These are phyloP conservation scores for Claviceps quebecensis DNA, from an alignment of 2,329 filamentous ascomycete species.

Conservation along the genomic window DNA sequence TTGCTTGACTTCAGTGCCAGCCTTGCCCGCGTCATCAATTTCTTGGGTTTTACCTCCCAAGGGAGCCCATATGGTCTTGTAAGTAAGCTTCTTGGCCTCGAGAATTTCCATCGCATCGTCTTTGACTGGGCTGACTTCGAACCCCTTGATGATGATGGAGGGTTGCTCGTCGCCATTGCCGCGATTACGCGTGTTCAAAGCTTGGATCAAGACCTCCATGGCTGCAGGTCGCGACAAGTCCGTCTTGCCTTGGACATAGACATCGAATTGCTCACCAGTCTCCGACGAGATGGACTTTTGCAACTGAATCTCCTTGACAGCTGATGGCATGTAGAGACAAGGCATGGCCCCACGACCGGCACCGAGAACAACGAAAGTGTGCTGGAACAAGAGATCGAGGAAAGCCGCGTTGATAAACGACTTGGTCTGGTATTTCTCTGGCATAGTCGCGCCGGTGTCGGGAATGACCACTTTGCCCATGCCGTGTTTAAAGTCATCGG, in stretches of 20 bases:
- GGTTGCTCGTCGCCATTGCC: slow-evolving; percentile 9
- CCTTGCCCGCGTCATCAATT: background rate
- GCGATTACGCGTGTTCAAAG: slow-evolving; percentile 12
- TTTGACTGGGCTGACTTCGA: slow-evolving; percentile 27
- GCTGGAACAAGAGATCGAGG: slow-evolving; percentile 30
- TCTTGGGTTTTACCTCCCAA: background rate
- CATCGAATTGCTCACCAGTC: background rate
- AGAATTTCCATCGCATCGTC: slow-evolving; percentile 12
- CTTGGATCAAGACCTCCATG: background rate
- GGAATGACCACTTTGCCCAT: slow-evolving; percentile 13
- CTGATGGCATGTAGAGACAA: slow-evolving; percentile 23
- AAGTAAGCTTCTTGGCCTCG: background rate
- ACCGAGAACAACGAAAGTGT: slow-evolving; percentile 24
- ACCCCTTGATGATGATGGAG: slow-evolving; percentile 22
- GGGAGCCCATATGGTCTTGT: background rate
- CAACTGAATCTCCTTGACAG: slow-evolving; percentile 17
- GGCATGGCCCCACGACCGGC: slow-evolving; percentile 17
- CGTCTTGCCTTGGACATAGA: background rate
- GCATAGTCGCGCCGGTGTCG: slow-evolving; percentile 32
- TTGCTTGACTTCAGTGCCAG: slow-evolving; percentile 1
- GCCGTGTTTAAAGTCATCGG: background rate
- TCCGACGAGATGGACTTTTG: slow-evolving; percentile 1
- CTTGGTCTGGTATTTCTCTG: slow-evolving; percentile 26
- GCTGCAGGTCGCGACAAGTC: background rate
- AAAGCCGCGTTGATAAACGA: slow-evolving; percentile 32